A percentile compares a stretch with the other conserved stretches of the same genome.
These are phyloP conservation scores for Chalaropsis thielavioides DNA, from an alignment of 2,329 filamentous ascomycete genomes.

Conservation along the genomic window DNA sequence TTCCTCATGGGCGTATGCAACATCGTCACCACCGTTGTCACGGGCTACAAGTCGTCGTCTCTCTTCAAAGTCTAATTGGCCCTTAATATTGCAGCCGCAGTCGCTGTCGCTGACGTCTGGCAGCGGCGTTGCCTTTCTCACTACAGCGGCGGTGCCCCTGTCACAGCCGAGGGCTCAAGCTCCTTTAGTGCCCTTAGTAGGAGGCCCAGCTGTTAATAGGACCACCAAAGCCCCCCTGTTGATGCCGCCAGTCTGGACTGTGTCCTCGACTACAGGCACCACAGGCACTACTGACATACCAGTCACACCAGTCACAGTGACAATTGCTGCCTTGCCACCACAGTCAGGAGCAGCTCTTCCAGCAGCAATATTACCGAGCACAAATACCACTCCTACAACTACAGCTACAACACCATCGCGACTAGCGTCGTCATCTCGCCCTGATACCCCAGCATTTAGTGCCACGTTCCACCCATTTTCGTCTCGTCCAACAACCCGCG, in stretches of 20 bases:
- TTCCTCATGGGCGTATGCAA: background rate
- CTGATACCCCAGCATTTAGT: background rate
- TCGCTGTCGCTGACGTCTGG: background rate
- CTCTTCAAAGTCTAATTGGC: background rate
- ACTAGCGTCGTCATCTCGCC: conserved; percentile 8
- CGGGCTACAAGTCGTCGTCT: background rate
- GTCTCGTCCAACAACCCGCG: conserved; percentile 2
- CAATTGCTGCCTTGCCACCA: background rate
- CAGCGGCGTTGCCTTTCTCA: background rate
- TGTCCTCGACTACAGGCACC: background rate
- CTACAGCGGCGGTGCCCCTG: background rate
- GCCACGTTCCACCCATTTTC: background rate
- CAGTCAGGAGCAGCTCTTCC: background rate
- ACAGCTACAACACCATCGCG: background rate
- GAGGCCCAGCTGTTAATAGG: background rate
- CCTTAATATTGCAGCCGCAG: background rate
- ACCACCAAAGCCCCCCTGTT: background rate
- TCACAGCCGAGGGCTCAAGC: conserved; percentile 1
- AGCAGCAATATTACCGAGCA: background rate
- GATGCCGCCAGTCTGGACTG: background rate
- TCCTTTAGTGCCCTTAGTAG: background rate
- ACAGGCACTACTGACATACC: background rate
- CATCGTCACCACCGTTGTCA: background rate
- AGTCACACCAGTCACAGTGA: background rate
- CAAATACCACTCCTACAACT: background rate